These are phyloP conservation scores for Trametes sp. DNA, from an alignment of 1,284 basidiomycete genomes.

Conservation along the genomic window DNA sequence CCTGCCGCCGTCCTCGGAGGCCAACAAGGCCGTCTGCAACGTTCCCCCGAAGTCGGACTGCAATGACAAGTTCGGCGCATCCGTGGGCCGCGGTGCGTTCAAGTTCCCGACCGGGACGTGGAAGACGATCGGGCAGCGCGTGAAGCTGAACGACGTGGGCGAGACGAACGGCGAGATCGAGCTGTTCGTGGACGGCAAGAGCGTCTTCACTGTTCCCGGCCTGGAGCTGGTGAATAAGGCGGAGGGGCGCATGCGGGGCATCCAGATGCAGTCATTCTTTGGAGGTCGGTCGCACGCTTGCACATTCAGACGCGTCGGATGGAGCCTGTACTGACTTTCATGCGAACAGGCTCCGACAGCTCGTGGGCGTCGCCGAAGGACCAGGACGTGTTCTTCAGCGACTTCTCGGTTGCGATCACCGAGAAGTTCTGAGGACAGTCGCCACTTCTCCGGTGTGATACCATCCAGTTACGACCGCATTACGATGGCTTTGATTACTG, in stretches of 20 bases:
- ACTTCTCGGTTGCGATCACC: constrained; percentile 68
- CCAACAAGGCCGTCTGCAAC: constrained; percentile 62
- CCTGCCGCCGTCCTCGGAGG: constrained; percentile 63
- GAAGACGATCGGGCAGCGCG: constrained; percentile 15
- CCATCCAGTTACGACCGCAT: background rate
- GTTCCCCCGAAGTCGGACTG: constrained; percentile 62
- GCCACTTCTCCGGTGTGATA: background rate
- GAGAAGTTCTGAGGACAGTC: constrained; percentile 48
- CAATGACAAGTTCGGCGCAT: constrained; percentile 68
- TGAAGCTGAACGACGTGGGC: constrained; percentile 36
- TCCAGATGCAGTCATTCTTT: constrained; percentile 76
- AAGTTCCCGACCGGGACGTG: constrained; percentile 9
- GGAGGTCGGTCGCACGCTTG: constrained; percentile 50
- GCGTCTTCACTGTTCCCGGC: constrained; percentile 58
- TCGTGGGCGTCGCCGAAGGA: constrained; percentile 62
- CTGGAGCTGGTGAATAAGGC: constrained; percentile 56
- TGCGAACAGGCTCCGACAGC: constrained; percentile 47
- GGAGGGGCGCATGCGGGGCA: constrained; percentile 59
- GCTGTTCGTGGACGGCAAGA: constrained; percentile 65
- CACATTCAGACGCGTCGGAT: background rate
- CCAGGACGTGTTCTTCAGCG: constrained; percentile 67
- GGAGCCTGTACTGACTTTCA: background rate
- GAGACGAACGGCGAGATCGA: constrained; percentile 62
- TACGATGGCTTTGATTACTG: background rate
- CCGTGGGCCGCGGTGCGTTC: constrained; percentile 67